Base-by-base conservation (phyloP, 495 filamentous ascomycete genomes). In the Neurospora pannonica region DNA sequence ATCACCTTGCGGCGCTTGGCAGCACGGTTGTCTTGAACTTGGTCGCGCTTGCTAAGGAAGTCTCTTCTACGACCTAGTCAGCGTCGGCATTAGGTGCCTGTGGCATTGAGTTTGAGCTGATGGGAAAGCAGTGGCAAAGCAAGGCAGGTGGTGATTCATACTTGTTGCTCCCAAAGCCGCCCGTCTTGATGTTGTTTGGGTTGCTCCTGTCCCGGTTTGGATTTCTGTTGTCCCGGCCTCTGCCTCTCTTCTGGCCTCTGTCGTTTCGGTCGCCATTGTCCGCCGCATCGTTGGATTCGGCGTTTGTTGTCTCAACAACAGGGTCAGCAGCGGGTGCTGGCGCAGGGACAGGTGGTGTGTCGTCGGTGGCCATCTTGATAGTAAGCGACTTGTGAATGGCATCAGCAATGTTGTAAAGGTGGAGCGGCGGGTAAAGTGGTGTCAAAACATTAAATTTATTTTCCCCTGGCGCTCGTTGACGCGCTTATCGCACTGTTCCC, bases 21-120 rank as follows among this genome's bases (percentile, higher is more conserved):
- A 71, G 84, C 83, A 71, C 88, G 85, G 76, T 87, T 80, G 38
- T 85, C 83, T 38, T 90, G 87, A 75, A 89, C 86, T 60, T 89
- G 88, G 70, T 87, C 85, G 78, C 92, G 86, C 77, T 91, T 90
- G 82, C 93, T 91, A 72, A 72, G 37, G 9, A 76, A 73, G 17
- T 77, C 74, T n/a, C 76, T 70, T 37, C 78, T 79, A 73, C 4
- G 19, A 4, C 17, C 77, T 78, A 40, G 76, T 80, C 75, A 80
- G 78, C 67, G 79, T 81, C 76, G 78, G 77, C 78, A 77, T 79
- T 72, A 75, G 46, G n/a, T 7, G 48, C 37, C 62, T 70, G 54
- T 62, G 54, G 48, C 46, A 24, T 10, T 13, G 10, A 34, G 0
- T 24, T 34, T 15, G 36, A 6, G 28, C 5, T 40, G 48, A 70